Evolutionary conservation across 2,329 filamentous ascomycete genomes (phyloP), one percentile per base, ranked within the genome.

Genomic region (Aspergillus aculeatus): DNA sequence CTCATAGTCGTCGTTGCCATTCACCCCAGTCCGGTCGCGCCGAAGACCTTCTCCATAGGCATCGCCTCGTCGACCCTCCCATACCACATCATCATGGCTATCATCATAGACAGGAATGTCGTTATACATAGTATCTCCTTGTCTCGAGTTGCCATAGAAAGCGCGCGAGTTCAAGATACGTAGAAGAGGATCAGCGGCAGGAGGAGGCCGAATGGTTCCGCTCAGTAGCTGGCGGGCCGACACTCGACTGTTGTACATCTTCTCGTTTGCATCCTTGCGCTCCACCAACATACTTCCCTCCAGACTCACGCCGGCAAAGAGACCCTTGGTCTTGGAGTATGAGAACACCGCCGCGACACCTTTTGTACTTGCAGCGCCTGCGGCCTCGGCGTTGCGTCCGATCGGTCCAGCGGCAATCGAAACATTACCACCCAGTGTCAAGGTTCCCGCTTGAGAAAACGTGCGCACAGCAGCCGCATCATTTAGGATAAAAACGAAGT

Each of bases 401-500:
- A 99, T 86, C 0, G 95, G 95, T 1, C 95, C 95, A 6, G 95
- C 95, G 19, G 95, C 95, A 68, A 99, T 89, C 4, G 92, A 96
- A 38, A 98, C 95, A 72, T 99, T 99, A 65, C 95, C 95, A 69
- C 95, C 95, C 6, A 99, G 83, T 4, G 95, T 98, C 63, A 99
- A 82, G 56, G 90, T 94, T 4, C 95, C 95, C 44, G 89, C 87
- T 76, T 98, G 94, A 5, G 93, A 92, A 77, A 99, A 98, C 9
- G 94, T 93, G 76, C 91, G 91, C 66, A 99, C 94, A 49, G 95
- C 94, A 60, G 82, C 86, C 47, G 87, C 82, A 73, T 99, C 94
- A 79, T 99, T 99, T 65, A 99, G 87, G 66, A 99, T 97, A 79
- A 99, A 98, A 74, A 99, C 95, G 73, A 99, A 99, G 66, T 82